These are phyloP conservation scores for Neofusicoccum kwambonambiense DNA, from an alignment of 2,329 filamentous ascomycete genomes.

Conservation along the genomic window DNA sequence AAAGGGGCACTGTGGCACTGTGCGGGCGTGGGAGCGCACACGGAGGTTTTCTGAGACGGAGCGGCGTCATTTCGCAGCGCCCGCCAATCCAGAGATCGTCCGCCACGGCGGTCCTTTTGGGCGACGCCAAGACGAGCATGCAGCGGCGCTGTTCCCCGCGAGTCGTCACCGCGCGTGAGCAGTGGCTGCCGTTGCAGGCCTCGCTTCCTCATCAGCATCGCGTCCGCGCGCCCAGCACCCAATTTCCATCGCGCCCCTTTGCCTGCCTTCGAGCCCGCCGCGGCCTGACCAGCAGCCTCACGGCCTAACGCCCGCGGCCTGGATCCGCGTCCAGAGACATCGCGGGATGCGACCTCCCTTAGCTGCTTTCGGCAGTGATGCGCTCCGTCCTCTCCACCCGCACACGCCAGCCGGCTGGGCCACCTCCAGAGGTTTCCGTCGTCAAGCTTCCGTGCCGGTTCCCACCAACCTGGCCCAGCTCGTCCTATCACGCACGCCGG, in stretches of 20 bases:
- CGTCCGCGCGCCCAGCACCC: neutral
- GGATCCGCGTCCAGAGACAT: neutral
- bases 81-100: neutral
- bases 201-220: neutral
- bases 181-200: neutral
- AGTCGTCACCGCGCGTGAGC: neutral
- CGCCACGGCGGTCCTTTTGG: slow-evolving; percentile 1
- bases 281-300: neutral
- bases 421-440: slow-evolving; percentile 1
- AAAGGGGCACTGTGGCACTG: no score
- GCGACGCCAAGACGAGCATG: slow-evolving; percentile 1
- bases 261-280: neutral
- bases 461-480: neutral
- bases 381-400: neutral
- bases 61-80: slow-evolving; percentile 5
- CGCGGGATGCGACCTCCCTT: neutral
- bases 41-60: slow-evolving; percentile 1
- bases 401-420: neutral
- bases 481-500: slow-evolving; percentile 1
- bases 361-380: slow-evolving; percentile 10
- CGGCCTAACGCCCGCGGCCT: no score
- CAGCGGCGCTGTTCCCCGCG: neutral
- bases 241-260: neutral
- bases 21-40: neutral
- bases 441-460: slow-evolving; percentile 1